Percentiles rank a stretch among this genome's conserved stretches.
Evolutionary conservation across 305 asterid species (phyloP).

Genomic region (Solanum hybrid): DNA sequence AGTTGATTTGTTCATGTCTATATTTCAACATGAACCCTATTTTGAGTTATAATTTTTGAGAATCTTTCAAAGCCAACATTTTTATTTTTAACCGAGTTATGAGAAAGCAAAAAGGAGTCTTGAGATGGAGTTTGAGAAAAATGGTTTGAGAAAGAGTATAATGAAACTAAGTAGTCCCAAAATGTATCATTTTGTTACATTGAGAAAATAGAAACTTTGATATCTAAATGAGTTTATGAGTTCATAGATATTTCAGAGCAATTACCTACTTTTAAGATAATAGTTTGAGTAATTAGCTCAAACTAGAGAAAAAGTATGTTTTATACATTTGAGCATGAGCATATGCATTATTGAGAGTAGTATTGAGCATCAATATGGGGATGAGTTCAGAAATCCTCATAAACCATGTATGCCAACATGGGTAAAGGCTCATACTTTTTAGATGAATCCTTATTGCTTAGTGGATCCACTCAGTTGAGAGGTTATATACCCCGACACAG

Average conservation of each 20-base stretch:
- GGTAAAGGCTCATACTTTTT: neutral
- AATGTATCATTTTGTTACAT: neutral
- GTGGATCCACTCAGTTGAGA: neutral
- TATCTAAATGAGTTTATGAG: neutral
- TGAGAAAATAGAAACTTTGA: neutral
- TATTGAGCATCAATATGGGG: neutral
- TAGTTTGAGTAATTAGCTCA: neutral
- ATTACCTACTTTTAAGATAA: neutral
- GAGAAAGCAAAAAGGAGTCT: neutral
- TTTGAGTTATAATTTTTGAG: neutral
- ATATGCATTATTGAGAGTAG: neutral
- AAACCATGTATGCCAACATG: neutral
- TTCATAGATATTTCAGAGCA: too few species aligned
- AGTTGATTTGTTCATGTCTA: neutral
- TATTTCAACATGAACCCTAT: neutral
- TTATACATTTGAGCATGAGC: neutral
- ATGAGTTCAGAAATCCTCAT: neutral
- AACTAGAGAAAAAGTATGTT: neutral
- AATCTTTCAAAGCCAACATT: too few species aligned
- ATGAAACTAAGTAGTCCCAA: neutral
- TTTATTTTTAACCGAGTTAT: neutral
- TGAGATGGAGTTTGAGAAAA: neutral
- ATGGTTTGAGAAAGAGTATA: neutral
- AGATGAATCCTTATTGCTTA: neutral
- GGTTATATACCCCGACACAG: neutral